Conservation (phyloP, 371 early-diverging fungal species). For the Umbelopsis sp. region DNA sequence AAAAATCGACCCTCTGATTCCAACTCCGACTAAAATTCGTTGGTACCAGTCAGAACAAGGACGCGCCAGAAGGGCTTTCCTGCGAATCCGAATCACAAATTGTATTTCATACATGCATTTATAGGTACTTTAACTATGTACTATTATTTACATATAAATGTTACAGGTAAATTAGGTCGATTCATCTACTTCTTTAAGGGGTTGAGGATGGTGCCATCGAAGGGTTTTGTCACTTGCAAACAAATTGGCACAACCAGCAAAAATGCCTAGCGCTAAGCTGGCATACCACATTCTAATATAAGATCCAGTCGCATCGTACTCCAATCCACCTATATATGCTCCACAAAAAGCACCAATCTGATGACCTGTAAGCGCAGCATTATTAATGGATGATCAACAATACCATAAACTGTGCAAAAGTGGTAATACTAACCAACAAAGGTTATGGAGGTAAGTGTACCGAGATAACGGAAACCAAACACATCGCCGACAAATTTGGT, state of each 20-base stretch:
- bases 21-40: neutral
- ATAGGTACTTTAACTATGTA: too few relatives aligned
- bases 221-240: constrained; percentile 25
- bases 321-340: constrained; percentile 41
- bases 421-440: constrained; percentile 23
- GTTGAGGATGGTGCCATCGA: constrained; percentile 5
- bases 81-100: too few relatives aligned
- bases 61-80: neutral
- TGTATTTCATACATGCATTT: too few relatives aligned
- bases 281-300: constrained; percentile 45
- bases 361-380: constrained; percentile 26
- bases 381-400: neutral
- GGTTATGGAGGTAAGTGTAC: constrained; percentile 39
- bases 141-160: too few relatives aligned
- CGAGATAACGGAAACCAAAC: constrained; percentile 45
- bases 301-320: constrained; percentile 34
- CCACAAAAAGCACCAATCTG: constrained; percentile 45
- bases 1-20: neutral
- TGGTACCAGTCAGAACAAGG: neutral
- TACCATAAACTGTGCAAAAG: neutral
- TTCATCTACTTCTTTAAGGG: neutral
- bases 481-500: constrained; percentile 41
- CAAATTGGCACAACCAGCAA: constrained; percentile 31
- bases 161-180: neutral
- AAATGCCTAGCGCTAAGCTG: constrained; percentile 33